These are phyloP conservation scores for Tulasnella sp. DNA, from an alignment of 768 basidiomycete genomes.

Conservation along the genomic window DNA sequence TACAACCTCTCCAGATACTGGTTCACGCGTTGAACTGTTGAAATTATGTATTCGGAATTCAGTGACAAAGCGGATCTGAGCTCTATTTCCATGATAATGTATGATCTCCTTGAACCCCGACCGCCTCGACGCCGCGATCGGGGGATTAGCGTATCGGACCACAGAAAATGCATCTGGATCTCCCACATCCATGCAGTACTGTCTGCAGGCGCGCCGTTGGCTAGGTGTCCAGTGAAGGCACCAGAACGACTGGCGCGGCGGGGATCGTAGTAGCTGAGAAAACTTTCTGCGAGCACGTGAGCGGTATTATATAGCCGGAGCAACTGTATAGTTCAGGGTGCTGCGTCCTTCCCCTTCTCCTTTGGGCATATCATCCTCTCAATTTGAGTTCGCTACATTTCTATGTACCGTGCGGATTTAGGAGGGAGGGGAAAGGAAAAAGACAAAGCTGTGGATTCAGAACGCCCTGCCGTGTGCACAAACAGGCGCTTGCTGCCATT, in stretches of 20 bases:
- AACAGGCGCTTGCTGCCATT: too few species aligned
- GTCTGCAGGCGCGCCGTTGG: background rate
- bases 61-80: background rate
- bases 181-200: background rate
- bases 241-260: background rate
- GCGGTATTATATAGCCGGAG: background rate
- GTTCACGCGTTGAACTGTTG: too few species aligned
- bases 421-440: too few species aligned
- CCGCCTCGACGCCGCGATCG: background rate
- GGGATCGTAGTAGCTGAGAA: conserved; percentile 15
- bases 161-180: background rate
- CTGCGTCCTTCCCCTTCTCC: too few species aligned
- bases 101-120: conserved; percentile 11
- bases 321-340: conserved; percentile 4
- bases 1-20: background rate
- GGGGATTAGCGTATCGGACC: conserved; percentile 13
- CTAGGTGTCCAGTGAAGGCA: background rate
- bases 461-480: too few species aligned
- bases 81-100: background rate
- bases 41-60: background rate
- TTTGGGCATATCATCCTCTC: too few species aligned
- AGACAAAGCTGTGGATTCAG: too few species aligned
- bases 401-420: too few species aligned
- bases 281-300: background rate
- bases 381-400: too few species aligned